Conservation (phyloP, 164 flowering plant species). For the grape (Vitis vinifera) region ASM3070453v1 NC_081817.1:2814501-2815000, state of each 20-base stretch:
- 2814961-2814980: slow-evolving; percentile 31
- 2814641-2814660: slow-evolving; percentile 44
- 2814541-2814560: slow-evolving; percentile 45
- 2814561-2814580: slow-evolving; percentile 35
- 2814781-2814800: slow-evolving; percentile 31
- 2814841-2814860: slow-evolving; percentile 44
- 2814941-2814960: slow-evolving; percentile 28
- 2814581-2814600: slow-evolving; percentile 37
- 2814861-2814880: slow-evolving; percentile 29
- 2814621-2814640: slow-evolving; percentile 42
- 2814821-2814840: slow-evolving; percentile 43
- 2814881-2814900: slow-evolving; percentile 23
- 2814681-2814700: slow-evolving; percentile 45
- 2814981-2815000: slow-evolving; percentile 39
- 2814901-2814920: slow-evolving; percentile 25
- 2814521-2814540: slow-evolving; percentile 39
- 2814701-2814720: slow-evolving; percentile 45
- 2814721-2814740: slow-evolving; percentile 30
- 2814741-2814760: slow-evolving; percentile 36
- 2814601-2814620: slow-evolving; percentile 38
- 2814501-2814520: slow-evolving; percentile 43
- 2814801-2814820: slow-evolving; percentile 35
- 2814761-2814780: slow-evolving; percentile 30
- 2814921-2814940: slow-evolving; percentile 33
- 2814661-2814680: slow-evolving; percentile 44